Evolutionary conservation across 2,329 filamentous ascomycete genomes (phyloP).

Genomic region (Lecanicillium sp.): DNA sequence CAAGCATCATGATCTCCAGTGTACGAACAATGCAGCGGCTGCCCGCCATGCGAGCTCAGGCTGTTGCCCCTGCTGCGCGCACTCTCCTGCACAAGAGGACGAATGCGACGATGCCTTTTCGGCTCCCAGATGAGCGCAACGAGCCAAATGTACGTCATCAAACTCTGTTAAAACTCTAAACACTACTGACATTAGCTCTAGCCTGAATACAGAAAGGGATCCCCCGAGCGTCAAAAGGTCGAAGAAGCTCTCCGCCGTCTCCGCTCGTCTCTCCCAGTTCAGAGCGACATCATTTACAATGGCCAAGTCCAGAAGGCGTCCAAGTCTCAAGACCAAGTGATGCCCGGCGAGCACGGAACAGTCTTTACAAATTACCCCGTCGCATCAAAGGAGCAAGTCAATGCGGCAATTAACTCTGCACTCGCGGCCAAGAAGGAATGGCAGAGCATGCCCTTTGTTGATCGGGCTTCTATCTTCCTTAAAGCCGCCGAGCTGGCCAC

Average conservation of each 20-base stretch:
- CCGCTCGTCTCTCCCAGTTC: slow-evolving; percentile 20
- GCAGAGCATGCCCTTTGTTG: slow-evolving; percentile 82
- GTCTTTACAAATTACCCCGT: slow-evolving; percentile 77
- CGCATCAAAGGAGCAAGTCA: slow-evolving; percentile 67
- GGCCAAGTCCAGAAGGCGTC: slow-evolving; percentile 18
- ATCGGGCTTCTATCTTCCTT: slow-evolving; percentile 86
- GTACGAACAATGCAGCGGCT: neutral
- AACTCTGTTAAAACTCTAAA: no score
- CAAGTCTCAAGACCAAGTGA: slow-evolving; percentile 46
- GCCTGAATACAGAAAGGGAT: slow-evolving; percentile 21
- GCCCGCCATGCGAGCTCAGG: slow-evolving; percentile 9
- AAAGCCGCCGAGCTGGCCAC: slow-evolving; percentile 88
- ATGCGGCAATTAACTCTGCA: slow-evolving; percentile 71
- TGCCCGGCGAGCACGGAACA: slow-evolving; percentile 71
- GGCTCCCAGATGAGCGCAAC: slow-evolving; percentile 21
- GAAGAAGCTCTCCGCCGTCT: slow-evolving; percentile 21
- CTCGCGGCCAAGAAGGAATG: slow-evolving; percentile 75
- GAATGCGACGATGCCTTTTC: slow-evolving; percentile 21
- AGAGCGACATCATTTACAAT: slow-evolving; percentile 23
- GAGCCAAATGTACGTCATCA: slow-evolving; percentile 25
- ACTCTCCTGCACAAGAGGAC: slow-evolving; percentile 14
- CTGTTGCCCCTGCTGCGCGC: slow-evolving; percentile 12
- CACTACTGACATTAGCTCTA: slow-evolving; percentile 5
- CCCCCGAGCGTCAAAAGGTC: slow-evolving; percentile 20
- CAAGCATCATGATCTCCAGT: neutral